Percentiles rank a stretch among this genome's conserved stretches.
Evolutionary conservation across 2,329 filamentous ascomycete species (phyloP).

Genomic region (Pseudocercospora macadamiae): DNA sequence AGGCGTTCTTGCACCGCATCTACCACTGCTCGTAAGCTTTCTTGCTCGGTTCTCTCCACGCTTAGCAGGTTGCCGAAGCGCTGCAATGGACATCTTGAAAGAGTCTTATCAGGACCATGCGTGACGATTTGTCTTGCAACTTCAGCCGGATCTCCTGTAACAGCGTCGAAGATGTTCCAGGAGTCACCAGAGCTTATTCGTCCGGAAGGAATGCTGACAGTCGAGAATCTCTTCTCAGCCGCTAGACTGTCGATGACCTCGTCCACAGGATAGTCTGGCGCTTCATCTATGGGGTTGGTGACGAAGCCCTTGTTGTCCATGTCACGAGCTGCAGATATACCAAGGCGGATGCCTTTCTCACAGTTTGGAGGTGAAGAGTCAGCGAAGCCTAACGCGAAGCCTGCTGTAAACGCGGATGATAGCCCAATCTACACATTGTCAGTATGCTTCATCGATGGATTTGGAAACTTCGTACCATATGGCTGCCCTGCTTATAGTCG

Average conservation of each 20-base stretch:
- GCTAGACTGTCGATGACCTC: slow-evolving; percentile 30
- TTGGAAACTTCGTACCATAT: slow-evolving; percentile 19
- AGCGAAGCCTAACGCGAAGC: slow-evolving; percentile 38
- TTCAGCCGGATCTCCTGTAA: slow-evolving; percentile 39
- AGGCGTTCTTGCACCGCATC: slow-evolving; percentile 36
- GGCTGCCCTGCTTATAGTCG: slow-evolving; percentile 14
- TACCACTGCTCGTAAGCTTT: slow-evolving; percentile 36
- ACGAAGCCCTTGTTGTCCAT: slow-evolving; percentile 34
- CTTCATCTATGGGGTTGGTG: slow-evolving; percentile 26
- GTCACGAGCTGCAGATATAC: slow-evolving; percentile 33
- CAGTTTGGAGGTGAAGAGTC: slow-evolving; percentile 33
- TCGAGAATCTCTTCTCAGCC: slow-evolving; percentile 30
- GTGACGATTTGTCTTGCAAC: slow-evolving; percentile 39
- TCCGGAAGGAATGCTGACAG: slow-evolving; percentile 36
- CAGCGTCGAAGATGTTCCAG: slow-evolving; percentile 38
- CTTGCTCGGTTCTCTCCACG: slow-evolving; percentile 37
- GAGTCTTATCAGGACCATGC: slow-evolving; percentile 34
- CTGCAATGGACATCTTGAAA: slow-evolving; percentile 35
- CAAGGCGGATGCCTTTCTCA: slow-evolving; percentile 35
- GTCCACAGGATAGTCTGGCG: slow-evolving; percentile 35
- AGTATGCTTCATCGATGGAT: background rate
- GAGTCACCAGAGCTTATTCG: slow-evolving; percentile 39
- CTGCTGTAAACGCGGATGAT: slow-evolving; percentile 38
- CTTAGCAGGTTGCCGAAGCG: slow-evolving; percentile 35
- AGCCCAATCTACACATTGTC: slow-evolving; percentile 30